A percentile compares a stretch with the other conserved stretches of the same genome.
phyloP scores from a whole-genome alignment of 768 basidiomycete species.

The Tubosaeta sp. region DNA sequence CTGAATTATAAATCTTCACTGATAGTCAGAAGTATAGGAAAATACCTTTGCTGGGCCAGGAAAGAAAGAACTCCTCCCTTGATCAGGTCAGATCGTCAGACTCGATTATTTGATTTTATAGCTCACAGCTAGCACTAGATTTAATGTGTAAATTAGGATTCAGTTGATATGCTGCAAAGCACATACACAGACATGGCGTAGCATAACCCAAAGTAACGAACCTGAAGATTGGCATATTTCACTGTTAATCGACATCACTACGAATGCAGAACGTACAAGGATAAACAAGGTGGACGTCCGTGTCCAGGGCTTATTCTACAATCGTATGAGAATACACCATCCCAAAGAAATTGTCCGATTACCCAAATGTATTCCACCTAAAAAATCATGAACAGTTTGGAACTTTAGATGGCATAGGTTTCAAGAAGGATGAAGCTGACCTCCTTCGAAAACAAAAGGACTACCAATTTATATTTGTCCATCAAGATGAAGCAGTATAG shows the following conservation, averaged over 20 bases:
- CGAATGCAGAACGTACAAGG: neutral
- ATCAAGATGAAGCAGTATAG: too few relatives aligned
- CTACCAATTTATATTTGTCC: too few relatives aligned
- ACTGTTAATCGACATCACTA: too few relatives aligned
- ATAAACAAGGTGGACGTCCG: neutral
- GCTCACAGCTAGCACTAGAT: neutral
- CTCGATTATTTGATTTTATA: neutral
- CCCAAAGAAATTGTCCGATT: neutral
- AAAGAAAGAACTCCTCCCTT: neutral
- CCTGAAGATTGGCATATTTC: neutral
- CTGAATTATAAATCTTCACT: neutral
- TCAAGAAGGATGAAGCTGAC: too few relatives aligned
- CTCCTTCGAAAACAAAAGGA: neutral
- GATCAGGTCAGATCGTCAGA: neutral
- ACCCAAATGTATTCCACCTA: slow-evolving; percentile 2
- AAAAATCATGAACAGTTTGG: too few relatives aligned
- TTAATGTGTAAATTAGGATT: neutral
- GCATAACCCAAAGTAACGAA: neutral
- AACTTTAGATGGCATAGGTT: too few relatives aligned
- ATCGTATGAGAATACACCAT: neutral
- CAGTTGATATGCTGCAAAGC: neutral
- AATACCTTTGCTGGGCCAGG: neutral
- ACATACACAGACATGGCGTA: neutral
- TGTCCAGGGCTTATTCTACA: neutral
- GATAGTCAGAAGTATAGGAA: neutral